Evolutionary conservation across 2,329 filamentous ascomycete species (phyloP), one percentile per base, ranked within the genome.

Genomic region (Plectosphaerella cucumerina): DNA sequence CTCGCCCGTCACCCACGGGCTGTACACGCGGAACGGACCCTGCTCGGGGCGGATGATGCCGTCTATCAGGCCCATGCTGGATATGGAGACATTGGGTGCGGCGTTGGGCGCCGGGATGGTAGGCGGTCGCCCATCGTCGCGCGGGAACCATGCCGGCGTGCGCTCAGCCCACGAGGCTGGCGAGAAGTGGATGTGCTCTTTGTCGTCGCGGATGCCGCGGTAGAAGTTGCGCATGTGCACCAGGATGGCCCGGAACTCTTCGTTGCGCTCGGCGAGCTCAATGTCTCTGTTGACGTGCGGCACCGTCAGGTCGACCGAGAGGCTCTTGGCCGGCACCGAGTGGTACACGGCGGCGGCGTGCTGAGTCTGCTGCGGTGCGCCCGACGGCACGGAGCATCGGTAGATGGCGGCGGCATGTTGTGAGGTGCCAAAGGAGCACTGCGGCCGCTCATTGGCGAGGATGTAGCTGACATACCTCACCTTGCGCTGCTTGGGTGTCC

Each of bases 1-100:
- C 50, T 76, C 73, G 0, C 72, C 72, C 0, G 71, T 73, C 0
- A 74, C 71, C 72, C 73, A 75, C 1, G 71, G 70, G 12, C 69
- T 56, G 2, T 62, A 45, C 0, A 68, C 52, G 11, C 63, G 58
- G 1, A 74, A 59, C 0, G 37, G 21, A 0, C 65, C 67, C 3
- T 56, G 55, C 3, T 51, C 54, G 1, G 60, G 60, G 0, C 49
- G 26, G 1, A 75, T 60, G 0, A 72, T 60, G 9, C 55, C 50
- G 20, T 75, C 71, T 2, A 73, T 52, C 0, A 56, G 48, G 0
- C 66, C 67, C 64, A 70, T 64, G 23, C 67, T 70, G 2, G 66
- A 69, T 6, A 70, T 62, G 0, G 62, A 65, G 1, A 62, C 66
- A 0, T 62, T 60, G 0, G 65, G 62, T 1, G 56, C 50, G 5